phyloP scores from a whole-genome alignment of 1,284 basidiomycete species.

The Fistulinella cinereoalba region DNA sequence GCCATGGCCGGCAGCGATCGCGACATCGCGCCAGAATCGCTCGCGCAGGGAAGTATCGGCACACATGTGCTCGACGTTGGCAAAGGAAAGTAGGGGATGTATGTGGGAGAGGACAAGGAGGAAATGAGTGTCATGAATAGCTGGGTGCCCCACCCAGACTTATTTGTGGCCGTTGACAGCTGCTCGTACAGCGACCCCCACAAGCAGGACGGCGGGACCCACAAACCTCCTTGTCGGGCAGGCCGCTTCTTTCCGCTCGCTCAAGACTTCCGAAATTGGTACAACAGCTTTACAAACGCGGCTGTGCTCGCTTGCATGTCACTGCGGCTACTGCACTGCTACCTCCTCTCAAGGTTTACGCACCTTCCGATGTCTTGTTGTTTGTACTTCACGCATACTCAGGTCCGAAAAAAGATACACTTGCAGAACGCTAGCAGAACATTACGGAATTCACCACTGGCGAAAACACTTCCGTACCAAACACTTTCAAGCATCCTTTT shows the following conservation, averaged over 20 bases:
- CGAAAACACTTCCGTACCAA: no score
- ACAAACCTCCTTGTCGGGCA: constrained; percentile 14
- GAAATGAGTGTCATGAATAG: constrained; percentile 1
- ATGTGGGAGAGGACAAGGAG: background rate
- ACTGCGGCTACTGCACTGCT: no score
- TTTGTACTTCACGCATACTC: no score
- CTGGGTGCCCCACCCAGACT: background rate
- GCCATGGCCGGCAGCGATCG: constrained; percentile 9
- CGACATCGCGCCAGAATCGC: constrained; percentile 27
- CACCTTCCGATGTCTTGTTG: no score
- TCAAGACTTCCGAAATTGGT: constrained; percentile 20
- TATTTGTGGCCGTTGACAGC: constrained; percentile 11
- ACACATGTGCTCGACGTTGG: constrained; percentile 11
- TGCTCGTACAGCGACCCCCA: no score
- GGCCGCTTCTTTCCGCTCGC: constrained; percentile 5
- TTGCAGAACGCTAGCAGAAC: no score
- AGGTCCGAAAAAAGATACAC: no score
- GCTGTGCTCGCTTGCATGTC: no score
- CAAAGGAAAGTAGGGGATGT: constrained; percentile 1
- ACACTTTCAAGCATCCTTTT: no score
- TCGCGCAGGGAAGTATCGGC: constrained; percentile 14
- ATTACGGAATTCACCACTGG: no score
- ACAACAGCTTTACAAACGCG: no score
- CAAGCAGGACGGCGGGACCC: constrained; percentile 16
- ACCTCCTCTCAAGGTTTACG: no score